A percentile compares a stretch with the other conserved stretches of the same genome.
phyloP scores from a whole-genome alignment of 75 land plant species.

The Isoetes taiwanensis region DNA sequence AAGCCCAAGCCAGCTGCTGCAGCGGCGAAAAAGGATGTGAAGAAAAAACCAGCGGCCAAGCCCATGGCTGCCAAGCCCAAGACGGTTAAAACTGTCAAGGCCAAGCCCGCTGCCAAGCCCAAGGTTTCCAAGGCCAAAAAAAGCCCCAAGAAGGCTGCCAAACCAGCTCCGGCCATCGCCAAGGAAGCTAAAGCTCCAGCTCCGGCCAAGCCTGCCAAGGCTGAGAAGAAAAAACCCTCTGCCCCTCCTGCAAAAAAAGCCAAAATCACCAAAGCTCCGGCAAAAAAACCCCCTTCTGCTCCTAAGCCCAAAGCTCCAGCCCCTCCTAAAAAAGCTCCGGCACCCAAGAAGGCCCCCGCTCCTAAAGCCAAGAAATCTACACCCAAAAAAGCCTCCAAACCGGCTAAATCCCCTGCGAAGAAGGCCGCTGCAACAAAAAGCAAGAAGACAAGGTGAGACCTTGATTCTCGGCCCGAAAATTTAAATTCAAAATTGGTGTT shows the following conservation, averaged over 20 bases:
- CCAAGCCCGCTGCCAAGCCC: constrained; percentile 2
- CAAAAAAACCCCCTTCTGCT: too few relatives aligned
- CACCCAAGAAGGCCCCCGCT: constrained; percentile 7
- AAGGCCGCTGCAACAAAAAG: constrained; percentile 7
- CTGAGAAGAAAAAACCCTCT: too few relatives aligned
- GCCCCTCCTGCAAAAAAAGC: too few relatives aligned
- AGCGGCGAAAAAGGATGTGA: neutral
- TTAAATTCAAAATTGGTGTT: too few relatives aligned
- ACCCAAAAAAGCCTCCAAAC: constrained; percentile 5
- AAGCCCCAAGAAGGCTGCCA: neutral
- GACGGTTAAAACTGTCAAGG: neutral
- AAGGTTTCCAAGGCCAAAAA: neutral
- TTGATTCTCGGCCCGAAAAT: too few relatives aligned
- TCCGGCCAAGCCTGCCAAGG: too few relatives aligned
- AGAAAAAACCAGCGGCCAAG: neutral
- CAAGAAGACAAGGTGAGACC: too few relatives aligned
- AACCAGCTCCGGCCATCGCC: too few relatives aligned
- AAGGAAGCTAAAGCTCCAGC: too few relatives aligned
- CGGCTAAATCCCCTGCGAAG: neutral
- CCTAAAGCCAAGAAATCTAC: constrained; percentile 16
- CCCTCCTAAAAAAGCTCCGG: neutral
- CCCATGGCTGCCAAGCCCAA: neutral
- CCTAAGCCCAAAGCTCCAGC: too few relatives aligned
- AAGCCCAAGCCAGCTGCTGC: neutral
- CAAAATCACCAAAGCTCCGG: too few relatives aligned